phyloP scores from a whole-genome alignment of 305 asterid species.

The Ajuga reptans region DNA sequence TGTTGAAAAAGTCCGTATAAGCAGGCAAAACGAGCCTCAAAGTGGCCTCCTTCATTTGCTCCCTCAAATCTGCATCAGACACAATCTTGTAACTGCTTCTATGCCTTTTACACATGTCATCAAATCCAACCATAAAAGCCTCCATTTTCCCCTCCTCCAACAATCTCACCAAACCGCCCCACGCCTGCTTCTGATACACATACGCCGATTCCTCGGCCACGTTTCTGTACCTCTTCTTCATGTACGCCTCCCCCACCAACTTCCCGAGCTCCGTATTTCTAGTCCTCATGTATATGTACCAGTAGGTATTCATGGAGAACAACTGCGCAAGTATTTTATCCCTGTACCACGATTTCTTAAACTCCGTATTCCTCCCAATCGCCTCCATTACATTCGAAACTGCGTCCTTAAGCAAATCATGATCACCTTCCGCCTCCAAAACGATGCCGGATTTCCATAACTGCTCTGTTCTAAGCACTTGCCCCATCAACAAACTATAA shows the following conservation, averaged over 20 bases:
- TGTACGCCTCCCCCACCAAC: slow-evolving; percentile 51
- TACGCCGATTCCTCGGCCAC: slow-evolving; percentile 69
- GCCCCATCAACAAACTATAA: slow-evolving; percentile 48
- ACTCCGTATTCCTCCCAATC: slow-evolving; percentile 53
- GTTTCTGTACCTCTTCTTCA: slow-evolving; percentile 50
- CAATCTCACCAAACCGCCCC: slow-evolving; percentile 50
- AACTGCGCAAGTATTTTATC: slow-evolving; percentile 48
- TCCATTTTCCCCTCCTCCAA: slow-evolving; percentile 56
- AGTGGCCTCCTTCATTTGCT: slow-evolving; percentile 61
- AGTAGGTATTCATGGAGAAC: slow-evolving; percentile 55
- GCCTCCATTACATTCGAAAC: slow-evolving; percentile 70
- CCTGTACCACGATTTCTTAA: slow-evolving; percentile 39
- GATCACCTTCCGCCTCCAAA: slow-evolving; percentile 35
- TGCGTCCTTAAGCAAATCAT: slow-evolving; percentile 45
- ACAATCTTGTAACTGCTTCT: slow-evolving; percentile 44
- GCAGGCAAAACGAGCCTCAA: slow-evolving; percentile 44
- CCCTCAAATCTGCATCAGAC: slow-evolving; percentile 67
- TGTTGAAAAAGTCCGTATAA: slow-evolving; percentile 38
- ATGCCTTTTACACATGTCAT: slow-evolving; percentile 49
- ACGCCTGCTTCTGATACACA: slow-evolving; percentile 62
- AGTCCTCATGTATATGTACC: slow-evolving; percentile 77
- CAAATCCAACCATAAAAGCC: slow-evolving; percentile 41
- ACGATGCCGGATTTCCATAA: slow-evolving; percentile 54
- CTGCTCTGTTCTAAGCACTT: slow-evolving; percentile 51
- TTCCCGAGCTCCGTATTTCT: slow-evolving; percentile 50